Base-by-base conservation (phyloP, 768 basidiomycete species). In the Leccinum olivaceopallidum region DNA sequence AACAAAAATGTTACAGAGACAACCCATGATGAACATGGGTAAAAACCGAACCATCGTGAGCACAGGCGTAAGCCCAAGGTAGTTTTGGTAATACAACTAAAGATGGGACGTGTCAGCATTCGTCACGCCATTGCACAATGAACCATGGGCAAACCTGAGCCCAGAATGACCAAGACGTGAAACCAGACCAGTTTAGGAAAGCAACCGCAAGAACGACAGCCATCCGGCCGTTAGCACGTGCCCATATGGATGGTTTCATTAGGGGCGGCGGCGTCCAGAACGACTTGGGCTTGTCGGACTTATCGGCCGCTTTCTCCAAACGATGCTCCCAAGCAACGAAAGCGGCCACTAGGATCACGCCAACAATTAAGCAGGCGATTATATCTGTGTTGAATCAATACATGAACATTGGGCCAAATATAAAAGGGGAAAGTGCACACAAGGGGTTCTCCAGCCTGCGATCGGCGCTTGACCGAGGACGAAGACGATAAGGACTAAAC, bases 11-110 rank as follows among this genome's bases (percentile, higher is more conserved):
- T 91, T 92, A 66, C 86, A 88, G 53, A 68, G 42, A 8, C 85
- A 59, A 5, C 92, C 91, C 16, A 81, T 81, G n/a, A 92, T 67
- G 32, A 83, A 82, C 87, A 89, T 90, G 0, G 91, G 91, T 1
- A 92, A 60, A 52, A 92, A 73, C 3, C 89, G 83, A 22, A 89
- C 61, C 71, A 90, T 88, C 0, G 87, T 83, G 12, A 77, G 74
- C 16, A 93, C 74, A 0, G 90, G 85, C 0, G 73, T 78, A 5
- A 85, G 78, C 0, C 74, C 65, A 14, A 79, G 63, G 69, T 86
- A 93, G 52, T 83, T 79, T 66, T 93, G 89, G 68, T 90, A 93
- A 67, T 86, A 92, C 6, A 92, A 67, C 85, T 90, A 60, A 36
- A 32, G 8, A 20, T 44, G 39, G n/a, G 53, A 55, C 9, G 51